These are phyloP conservation scores for Huntiella moniliformis DNA, from an alignment of 2,329 filamentous ascomycete species.

Conservation along the genomic window DNA sequence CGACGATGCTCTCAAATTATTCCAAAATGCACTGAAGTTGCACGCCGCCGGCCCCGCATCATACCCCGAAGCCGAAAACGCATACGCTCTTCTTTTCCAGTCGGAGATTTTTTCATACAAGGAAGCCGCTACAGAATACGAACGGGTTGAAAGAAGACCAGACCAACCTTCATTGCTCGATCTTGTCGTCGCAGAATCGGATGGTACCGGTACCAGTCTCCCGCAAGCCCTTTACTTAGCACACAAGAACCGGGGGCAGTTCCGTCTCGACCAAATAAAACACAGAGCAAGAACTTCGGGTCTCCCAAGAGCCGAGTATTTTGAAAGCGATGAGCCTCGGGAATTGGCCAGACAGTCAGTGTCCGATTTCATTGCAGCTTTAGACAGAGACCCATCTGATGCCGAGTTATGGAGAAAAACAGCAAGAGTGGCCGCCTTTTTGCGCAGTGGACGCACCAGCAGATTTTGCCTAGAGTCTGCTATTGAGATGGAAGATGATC, in stretches of 20 bases:
- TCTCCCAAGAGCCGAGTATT: slow-evolving; percentile 16
- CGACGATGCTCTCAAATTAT: slow-evolving; percentile 88
- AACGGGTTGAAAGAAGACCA: slow-evolving; percentile 43
- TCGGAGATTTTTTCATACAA: slow-evolving; percentile 90
- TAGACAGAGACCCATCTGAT: slow-evolving; percentile 48
- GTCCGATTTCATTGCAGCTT: slow-evolving; percentile 36
- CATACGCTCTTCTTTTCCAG: slow-evolving; percentile 69
- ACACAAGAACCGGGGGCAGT: slow-evolving; percentile 91
- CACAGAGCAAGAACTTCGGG: slow-evolving; percentile 24
- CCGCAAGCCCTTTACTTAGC: slow-evolving; percentile 82
- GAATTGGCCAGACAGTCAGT: slow-evolving; percentile 28
- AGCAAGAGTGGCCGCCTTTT: slow-evolving; percentile 37
- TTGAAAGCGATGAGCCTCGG: slow-evolving; percentile 21
- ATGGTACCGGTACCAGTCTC: slow-evolving; percentile 40
- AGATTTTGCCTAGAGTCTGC: slow-evolving; percentile 47
- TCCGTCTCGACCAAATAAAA: slow-evolving; percentile 57
- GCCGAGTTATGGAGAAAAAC: slow-evolving; percentile 45
- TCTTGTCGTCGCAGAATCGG: slow-evolving; percentile 10
- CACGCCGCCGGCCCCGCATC: slow-evolving; percentile 70
- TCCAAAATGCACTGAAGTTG: slow-evolving; percentile 75
- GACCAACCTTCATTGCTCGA: slow-evolving; percentile 26
- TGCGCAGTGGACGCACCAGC: slow-evolving; percentile 37
- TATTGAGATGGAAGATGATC: slow-evolving; percentile 49
- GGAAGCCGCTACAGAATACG: slow-evolving; percentile 71
- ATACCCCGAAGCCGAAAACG: slow-evolving; percentile 57